Conservation (phyloP, 257 asterid genomes). For the Striga asiatica region DNA sequence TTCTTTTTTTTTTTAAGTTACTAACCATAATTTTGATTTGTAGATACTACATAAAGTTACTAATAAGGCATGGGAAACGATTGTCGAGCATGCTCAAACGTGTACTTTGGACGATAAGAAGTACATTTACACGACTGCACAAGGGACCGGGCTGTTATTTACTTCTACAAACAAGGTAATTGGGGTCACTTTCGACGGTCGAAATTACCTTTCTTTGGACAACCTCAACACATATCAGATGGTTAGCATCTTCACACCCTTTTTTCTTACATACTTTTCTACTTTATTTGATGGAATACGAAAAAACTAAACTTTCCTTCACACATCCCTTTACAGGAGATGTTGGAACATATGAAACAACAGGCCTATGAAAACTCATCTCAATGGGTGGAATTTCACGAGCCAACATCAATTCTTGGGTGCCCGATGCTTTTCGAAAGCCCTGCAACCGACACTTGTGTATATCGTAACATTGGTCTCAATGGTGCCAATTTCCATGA, state of each 20-base stretch:
- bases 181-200: slow-evolving; percentile 52
- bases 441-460: slow-evolving; percentile 20
- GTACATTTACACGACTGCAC: slow-evolving; percentile 26
- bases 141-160: slow-evolving; percentile 33
- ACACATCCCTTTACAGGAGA: slow-evolving; percentile 25
- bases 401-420: slow-evolving; percentile 19
- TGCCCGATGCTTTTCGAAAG: slow-evolving; percentile 30
- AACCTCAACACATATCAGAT: slow-evolving; percentile 31
- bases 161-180: slow-evolving; percentile 45
- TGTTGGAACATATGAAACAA: slow-evolving; percentile 45
- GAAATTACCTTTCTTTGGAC: slow-evolving; percentile 28
- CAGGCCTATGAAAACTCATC: slow-evolving; percentile 33
- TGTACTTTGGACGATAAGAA: slow-evolving; percentile 39
- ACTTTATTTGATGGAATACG: background rate
- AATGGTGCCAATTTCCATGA: slow-evolving; percentile 28
- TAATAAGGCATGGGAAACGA: slow-evolving; percentile 50
- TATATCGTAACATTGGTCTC: slow-evolving; percentile 21
- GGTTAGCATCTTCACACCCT: slow-evolving; percentile 33
- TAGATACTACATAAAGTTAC: slow-evolving; percentile 52
- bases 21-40: slow-evolving; percentile 15
- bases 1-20: background rate
- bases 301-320: slow-evolving; percentile 12
- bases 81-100: slow-evolving; percentile 41
- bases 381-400: slow-evolving; percentile 33
- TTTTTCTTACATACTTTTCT: background rate